Base-by-base conservation (phyloP, 352 stramenopile genomes). In the Chrysophaeum taylorii region DNA sequence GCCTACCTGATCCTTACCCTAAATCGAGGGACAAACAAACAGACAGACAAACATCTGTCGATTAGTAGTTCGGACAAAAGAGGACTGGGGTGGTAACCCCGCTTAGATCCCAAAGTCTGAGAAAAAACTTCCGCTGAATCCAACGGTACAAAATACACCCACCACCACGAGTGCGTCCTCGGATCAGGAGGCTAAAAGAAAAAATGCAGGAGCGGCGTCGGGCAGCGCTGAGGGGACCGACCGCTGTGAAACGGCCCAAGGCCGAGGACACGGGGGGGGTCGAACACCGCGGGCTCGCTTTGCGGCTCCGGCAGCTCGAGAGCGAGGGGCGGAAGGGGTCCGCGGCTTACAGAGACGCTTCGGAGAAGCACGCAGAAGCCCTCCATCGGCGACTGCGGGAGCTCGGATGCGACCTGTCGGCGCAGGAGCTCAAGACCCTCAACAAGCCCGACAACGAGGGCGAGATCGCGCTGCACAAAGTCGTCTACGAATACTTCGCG, bases 361-460 rank as follows among this genome's bases (percentile, higher is more conserved):
- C 48, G 5, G 18, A 9, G 25, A 31, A 60, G 18, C 48, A 60
- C 48, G 18, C 18, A 5, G 25, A 5, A 9, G 48, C 48, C 18
- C 48, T 60, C 48, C 25, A n/a, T 7, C 25, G 18, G 48, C 18
- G 18, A 9, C 48, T 60, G 5, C 25, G 21, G 48, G 48, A 60
- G 25, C 18, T 60, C 18, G 21, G 21, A 9, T 60, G 48, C 48
- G 48, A 60, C 25, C 21, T 14, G 41, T 48, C n/a, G n/a, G n/a
- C n/a, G n/a, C n/a, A n/a, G 31, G 57, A 66, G 36, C 31, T 48
- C 23, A 31, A 36, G 9, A 45, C 33, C 16, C 14, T 66, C 14
- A 66, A 66, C 36, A 66, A 45, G 57, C 57, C 57, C 2, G 57
- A 66, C 57, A n/a, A 2, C 57, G 57, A 66, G 57, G 57, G 57